A percentile compares a stretch with the other conserved stretches of the same genome.
These are phyloP conservation scores for Lepidopterella palustris DNA, from an alignment of 495 filamentous ascomycete species.

Conservation along the genomic window DNA sequence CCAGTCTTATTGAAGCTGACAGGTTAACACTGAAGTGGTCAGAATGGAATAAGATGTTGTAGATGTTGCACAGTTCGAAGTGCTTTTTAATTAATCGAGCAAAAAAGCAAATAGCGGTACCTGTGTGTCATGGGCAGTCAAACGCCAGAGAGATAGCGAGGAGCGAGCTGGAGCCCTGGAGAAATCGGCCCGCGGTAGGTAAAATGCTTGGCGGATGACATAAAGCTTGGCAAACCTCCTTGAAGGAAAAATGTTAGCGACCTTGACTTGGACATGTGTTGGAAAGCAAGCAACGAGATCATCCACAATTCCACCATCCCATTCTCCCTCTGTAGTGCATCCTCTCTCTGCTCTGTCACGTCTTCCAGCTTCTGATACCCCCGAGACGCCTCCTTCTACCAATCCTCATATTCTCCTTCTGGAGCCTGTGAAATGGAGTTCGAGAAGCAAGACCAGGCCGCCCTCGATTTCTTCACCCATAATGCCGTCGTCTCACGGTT, in stretches of 20 bases:
- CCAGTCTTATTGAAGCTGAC: not conserved
- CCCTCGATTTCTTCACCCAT: constrained; percentile 60
- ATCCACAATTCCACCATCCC: not conserved
- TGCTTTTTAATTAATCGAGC: not conserved
- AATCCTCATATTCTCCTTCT: not conserved
- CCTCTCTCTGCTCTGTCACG: not conserved
- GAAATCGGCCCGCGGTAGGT: not conserved
- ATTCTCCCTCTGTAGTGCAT: not conserved
- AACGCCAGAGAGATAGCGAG: not conserved
- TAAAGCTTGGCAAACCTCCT: not conserved
- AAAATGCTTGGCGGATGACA: not conserved
- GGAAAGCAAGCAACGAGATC: not conserved
- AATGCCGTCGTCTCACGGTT: constrained; percentile 65
- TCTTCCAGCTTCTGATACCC: not conserved
- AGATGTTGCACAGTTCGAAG: not conserved
- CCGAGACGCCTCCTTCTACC: not conserved
- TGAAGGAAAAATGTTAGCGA: not conserved
- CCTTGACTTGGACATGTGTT: not conserved
- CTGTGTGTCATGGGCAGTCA: not conserved
- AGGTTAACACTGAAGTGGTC: not conserved
- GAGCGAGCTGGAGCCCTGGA: too few species aligned
- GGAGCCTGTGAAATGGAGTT: constrained; percentile 19
- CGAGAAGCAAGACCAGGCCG: constrained; percentile 13
- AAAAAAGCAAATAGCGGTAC: not conserved
- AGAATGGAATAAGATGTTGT: not conserved